phyloP scores from a whole-genome alignment of 140 eudicot genomes.

The Oenanthe javanica region DNA sequence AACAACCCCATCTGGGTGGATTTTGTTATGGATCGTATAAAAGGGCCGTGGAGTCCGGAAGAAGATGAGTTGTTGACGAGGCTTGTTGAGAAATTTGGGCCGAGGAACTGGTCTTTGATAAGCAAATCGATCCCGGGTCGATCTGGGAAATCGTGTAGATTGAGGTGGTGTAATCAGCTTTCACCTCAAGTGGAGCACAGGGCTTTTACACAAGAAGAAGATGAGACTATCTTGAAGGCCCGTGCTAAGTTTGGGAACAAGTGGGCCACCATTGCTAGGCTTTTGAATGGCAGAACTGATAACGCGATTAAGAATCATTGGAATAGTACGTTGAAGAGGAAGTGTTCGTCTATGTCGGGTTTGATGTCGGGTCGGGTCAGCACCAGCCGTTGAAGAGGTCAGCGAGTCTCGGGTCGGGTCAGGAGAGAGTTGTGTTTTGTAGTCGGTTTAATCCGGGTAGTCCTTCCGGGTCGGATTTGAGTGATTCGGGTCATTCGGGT shows the following conservation, averaged over 20 bases:
- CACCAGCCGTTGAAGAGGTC: conserved; percentile 60
- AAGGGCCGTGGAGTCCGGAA: conserved; percentile 87
- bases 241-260: conserved; percentile 67
- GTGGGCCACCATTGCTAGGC: conserved; percentile 89
- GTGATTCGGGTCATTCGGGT: conserved; percentile 38
- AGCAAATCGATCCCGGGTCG: conserved; percentile 66
- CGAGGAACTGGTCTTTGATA: conserved; percentile 72
- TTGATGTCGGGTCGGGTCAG: conserved; percentile 20
- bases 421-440: conserved; percentile 14
- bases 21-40: conserved; percentile 45
- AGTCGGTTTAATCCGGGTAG: conserved; percentile 35
- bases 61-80: conserved; percentile 47
- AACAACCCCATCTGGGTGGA: too few relatives aligned
- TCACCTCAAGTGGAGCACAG: conserved; percentile 77
- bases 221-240: conserved; percentile 56
- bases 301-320: conserved; percentile 85
- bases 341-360: conserved; percentile 50
- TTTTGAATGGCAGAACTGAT: conserved; percentile 66
- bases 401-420: conserved; percentile 50
- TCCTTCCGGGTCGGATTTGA: conserved; percentile 51
- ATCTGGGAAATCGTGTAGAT: conserved; percentile 69
- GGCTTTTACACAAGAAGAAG: conserved; percentile 56
- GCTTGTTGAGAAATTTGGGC: conserved; percentile 55
- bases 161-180: conserved; percentile 88
- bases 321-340: conserved; percentile 67